These are phyloP conservation scores for Papiliotrema flavescens DNA, from an alignment of 1,284 basidiomycete genomes.

Conservation along the genomic window DNA sequence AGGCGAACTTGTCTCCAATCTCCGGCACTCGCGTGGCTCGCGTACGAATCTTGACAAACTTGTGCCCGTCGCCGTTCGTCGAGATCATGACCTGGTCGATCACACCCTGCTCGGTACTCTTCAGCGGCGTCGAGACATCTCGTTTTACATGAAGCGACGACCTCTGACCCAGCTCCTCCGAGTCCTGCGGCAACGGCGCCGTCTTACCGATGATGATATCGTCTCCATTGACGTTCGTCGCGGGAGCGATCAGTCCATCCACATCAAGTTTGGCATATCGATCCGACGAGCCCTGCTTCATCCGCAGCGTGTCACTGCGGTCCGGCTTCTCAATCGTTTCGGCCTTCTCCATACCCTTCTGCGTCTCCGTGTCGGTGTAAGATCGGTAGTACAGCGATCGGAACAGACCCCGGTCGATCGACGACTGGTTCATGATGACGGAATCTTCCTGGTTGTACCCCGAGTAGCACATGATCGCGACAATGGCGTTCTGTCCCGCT, in stretches of 20 bases:
- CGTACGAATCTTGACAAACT: conserved; percentile 97
- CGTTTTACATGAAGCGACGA: conserved; percentile 84
- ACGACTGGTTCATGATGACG: conserved; percentile 99
- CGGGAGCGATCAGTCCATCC: conserved; percentile 92
- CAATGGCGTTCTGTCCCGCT: conserved; percentile 96
- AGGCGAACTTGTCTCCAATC: conserved; percentile 99
- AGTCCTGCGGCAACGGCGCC: conserved; percentile 92
- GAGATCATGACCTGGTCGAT: conserved; percentile 97
- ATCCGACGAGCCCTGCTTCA: conserved; percentile 85
- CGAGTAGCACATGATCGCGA: conserved; percentile 97
- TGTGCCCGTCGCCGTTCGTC: conserved; percentile 91
- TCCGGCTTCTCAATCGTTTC: conserved; percentile 98
- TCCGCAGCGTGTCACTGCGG: conserved; percentile 84
- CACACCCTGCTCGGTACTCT: conserved; percentile 95
- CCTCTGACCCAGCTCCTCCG: conserved; percentile 93
- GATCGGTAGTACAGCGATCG: conserved; percentile 97
- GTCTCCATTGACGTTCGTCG: conserved; percentile 91
- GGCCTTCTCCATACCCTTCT: conserved; percentile 82
- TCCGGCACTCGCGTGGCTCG: conserved; percentile 94
- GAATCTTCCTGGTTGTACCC: conserved; percentile 99
- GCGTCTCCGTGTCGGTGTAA: conserved; percentile 98
- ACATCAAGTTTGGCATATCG: conserved; percentile 94
- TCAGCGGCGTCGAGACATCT: conserved; percentile 95
- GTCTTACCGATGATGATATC: conserved; percentile 99
- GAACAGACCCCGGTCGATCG: conserved; percentile 97